phyloP scores from a whole-genome alignment of 2,329 filamentous ascomycete genomes.

The Fusarium sp. region DNA sequence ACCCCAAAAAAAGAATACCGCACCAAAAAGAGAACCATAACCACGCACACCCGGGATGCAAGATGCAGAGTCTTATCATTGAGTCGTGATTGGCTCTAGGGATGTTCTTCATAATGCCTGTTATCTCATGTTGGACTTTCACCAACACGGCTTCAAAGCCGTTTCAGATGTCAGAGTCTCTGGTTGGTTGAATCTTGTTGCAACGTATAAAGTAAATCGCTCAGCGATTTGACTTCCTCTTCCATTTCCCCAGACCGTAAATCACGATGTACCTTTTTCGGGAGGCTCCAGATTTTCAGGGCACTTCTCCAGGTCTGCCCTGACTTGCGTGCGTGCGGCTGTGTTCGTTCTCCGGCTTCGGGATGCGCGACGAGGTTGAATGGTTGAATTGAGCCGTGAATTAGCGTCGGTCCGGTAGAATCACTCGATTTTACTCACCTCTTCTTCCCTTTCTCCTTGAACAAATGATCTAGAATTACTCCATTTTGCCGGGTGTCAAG shows the following conservation, averaged over 20 bases:
- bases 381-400: conserved; percentile 6
- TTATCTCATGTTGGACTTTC: conserved; percentile 46
- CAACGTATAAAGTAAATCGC: conserved; percentile 40
- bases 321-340: conserved; percentile 3
- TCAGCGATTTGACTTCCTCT: conserved; percentile 43
- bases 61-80: conserved; percentile 49
- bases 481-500: conserved; percentile 34
- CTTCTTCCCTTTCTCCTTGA: conserved; percentile 25
- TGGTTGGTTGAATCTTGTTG: conserved; percentile 20
- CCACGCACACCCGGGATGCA: conserved; percentile 16
- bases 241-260: conserved; percentile 45
- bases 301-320: conserved; percentile 26
- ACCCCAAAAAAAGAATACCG: conserved; percentile 38
- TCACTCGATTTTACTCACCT: conserved; percentile 13
- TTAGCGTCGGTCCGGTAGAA: conserved; percentile 23
- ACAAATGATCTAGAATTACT: conserved; percentile 17
- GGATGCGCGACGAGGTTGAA: conserved; percentile 17
- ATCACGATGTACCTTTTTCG: conserved; percentile 27
- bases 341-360: conserved; percentile 33
- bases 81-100: conserved; percentile 45
- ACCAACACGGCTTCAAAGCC: conserved; percentile 34
- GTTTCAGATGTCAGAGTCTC: conserved; percentile 31
- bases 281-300: conserved; percentile 34
- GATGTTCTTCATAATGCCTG: conserved; percentile 53
- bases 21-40: conserved; percentile 28